Evolutionary conservation across 2,329 filamentous ascomycete species (phyloP), one percentile per base, ranked within the genome.

Genomic region (Colletotrichum tropicicola): DNA sequence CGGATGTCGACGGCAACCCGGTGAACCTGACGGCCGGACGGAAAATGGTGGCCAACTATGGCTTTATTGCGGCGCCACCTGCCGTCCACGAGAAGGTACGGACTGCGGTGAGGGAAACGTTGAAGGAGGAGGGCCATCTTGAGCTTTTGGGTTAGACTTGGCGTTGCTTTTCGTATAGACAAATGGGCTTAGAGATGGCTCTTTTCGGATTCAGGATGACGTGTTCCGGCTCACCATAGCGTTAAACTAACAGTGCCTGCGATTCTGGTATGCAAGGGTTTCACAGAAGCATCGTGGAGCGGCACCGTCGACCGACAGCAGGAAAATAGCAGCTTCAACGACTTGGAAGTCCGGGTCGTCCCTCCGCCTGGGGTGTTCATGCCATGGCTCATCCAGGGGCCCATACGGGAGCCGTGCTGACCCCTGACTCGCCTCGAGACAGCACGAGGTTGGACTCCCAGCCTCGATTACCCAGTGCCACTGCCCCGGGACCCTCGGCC

Each of bases 51-150:
- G 73, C 68, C 4, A 89, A 89, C 72, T 85, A 81, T 71, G 86
- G 86, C 2, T 87, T 88, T 45, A 80, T 88, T 5, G 86, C 84
- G 0, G 85, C 85, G 2, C 82, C 85, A 7, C 73, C 66, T 17
- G 72, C 71, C 5, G 53, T 83, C 6, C 85, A 88, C 64, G 76
- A 43, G 0, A 56, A 68, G 2, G 82, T 88, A 2, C 70, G 87
- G 68, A 72, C 69, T 23, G 73, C 72, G 0, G 75, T 80, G 6
- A 74, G 74, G 12, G 71, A 75, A 8, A 73, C 75, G 1, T 51
- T 82, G 32, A 70, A 65, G 25, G 72, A 75, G n/a, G 67, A 77
- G 52, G 75, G 75, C 4, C 76, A 74, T 56, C 69, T 68, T 3
- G 65, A 78, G 30, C 64, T 80, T 9, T 66, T 78, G 28, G 60